Base-by-base conservation (phyloP, 495 filamentous ascomycete genomes). In the Aspergillus panamensis region DNA sequence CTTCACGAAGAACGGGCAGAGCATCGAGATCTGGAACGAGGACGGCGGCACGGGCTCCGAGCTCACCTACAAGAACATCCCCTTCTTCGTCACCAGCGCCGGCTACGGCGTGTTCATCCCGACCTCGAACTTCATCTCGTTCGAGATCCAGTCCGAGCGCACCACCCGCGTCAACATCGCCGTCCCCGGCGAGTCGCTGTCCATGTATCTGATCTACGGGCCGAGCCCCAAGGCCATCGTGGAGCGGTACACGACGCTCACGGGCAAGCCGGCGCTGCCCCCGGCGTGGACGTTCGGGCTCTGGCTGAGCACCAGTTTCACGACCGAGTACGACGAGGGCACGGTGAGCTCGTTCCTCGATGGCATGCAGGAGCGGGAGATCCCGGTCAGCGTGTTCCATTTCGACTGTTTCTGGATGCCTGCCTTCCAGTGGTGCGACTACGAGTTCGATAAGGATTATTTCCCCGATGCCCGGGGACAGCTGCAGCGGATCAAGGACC, bases 381-480 rank as follows among this genome's bases (percentile, higher is more conserved):
- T 58, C 33, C 55, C 55, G 12, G 55, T 58, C 20, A 58, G 55
- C 48, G 55, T 51, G 45, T 58, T 58, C 55, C 55, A 58, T 33
- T 58, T 58, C n/a, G 55, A 58, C 20, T 58, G 55, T 32, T 58
- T 58, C 47, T 58, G 55, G 55, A 58, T 58, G 55, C 55, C 55
- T 6, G 55, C 31, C 0, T 58, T 58, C 25, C 37, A 58, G 29
- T 51, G 55, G 55, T 58, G 55, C 13, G 55, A 58, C 32, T 58
- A 58, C 20, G 55, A 58, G 47, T 58, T 58, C 8, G 55, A 58
- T 20, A 58, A 58, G 47, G 55, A 58, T 31, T 58, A 58, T 37
- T 58, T 58, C 35, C 55, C 55, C 13, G 55, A 58, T 51, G 55
- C 55, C 1, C 42, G 39, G 48, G 55, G 47, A 8, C 55, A 58